Percentiles rank a stretch among this genome's conserved stretches.
Conservation (phyloP, 148 eudicot species). For the Beta vulgaris region DNA sequence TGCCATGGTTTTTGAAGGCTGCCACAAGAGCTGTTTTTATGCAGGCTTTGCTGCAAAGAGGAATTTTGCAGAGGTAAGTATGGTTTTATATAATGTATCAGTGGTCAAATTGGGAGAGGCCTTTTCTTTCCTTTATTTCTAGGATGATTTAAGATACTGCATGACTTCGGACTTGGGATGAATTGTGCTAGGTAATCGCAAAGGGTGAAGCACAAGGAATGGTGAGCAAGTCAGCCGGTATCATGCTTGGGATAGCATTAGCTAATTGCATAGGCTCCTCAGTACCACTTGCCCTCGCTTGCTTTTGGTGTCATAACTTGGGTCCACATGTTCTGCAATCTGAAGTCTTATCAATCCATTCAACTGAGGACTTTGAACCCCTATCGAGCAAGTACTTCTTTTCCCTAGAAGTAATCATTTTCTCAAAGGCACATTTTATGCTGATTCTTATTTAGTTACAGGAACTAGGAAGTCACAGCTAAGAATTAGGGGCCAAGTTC, state of each 20-base stretch:
- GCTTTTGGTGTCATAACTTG: slow-evolving; percentile 82
- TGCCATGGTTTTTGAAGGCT: slow-evolving; percentile 50
- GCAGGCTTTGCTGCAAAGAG: slow-evolving; percentile 99
- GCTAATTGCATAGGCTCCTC: slow-evolving; percentile 80
- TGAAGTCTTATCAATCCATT: slow-evolving; percentile 95
- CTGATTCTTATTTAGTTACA: slow-evolving; percentile 12
- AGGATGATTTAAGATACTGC: neutral
- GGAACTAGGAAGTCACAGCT: neutral
- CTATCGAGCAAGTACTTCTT: slow-evolving; percentile 89
- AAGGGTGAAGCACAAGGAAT: slow-evolving; percentile 99
- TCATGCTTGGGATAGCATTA: slow-evolving; percentile 86
- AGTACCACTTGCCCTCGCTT: slow-evolving; percentile 78
- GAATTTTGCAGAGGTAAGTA: slow-evolving; percentile 86
- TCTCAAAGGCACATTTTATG: slow-evolving; percentile 6
- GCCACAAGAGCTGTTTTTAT: slow-evolving; percentile 97
- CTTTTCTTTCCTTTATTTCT: neutral
- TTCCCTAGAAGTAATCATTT: slow-evolving; percentile 20
- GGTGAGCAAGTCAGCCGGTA: slow-evolving; percentile 97
- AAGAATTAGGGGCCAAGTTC: neutral
- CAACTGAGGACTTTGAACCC: slow-evolving; percentile 96
- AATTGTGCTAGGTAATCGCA: slow-evolving; percentile 74
- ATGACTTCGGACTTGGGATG: slow-evolving; percentile 18
- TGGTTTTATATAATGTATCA: neutral
- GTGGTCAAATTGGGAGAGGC: neutral
- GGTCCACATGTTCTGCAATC: slow-evolving; percentile 98